phyloP scores from a whole-genome alignment of 1,284 basidiomycete species.

The Sanguinoderma infundibulare region DNA sequence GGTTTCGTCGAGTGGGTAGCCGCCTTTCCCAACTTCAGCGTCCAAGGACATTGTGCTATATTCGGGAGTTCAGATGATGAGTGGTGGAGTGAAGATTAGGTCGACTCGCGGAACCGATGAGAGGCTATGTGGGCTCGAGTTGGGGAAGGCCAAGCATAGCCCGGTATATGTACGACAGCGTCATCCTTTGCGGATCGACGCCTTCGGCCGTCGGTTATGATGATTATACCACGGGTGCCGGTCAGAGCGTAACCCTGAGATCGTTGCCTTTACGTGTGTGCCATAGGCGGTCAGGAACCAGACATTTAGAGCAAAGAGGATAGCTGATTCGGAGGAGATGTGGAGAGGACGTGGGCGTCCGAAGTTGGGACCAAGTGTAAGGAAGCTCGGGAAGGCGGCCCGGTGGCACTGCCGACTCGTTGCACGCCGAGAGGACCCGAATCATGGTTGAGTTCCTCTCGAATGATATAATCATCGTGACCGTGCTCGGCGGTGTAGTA shows the following conservation, averaged over 20 bases:
- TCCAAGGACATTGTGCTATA: background rate
- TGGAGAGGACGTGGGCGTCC: background rate
- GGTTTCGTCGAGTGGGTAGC: slow-evolving; percentile 19
- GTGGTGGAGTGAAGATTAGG: background rate
- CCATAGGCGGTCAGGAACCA: background rate
- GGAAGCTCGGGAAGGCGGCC: background rate
- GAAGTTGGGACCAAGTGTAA: background rate
- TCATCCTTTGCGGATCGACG: background rate
- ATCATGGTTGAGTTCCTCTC: background rate
- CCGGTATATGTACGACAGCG: background rate
- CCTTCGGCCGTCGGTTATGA: background rate
- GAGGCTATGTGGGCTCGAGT: background rate
- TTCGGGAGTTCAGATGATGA: too few species aligned
- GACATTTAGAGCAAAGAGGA: background rate
- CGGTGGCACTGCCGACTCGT: background rate
- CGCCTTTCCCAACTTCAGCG: background rate
- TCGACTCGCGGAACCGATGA: background rate
- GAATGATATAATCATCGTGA: too few species aligned
- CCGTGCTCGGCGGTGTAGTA: too few species aligned
- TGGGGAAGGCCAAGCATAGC: background rate
- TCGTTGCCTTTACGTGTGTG: background rate
- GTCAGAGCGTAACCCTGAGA: background rate
- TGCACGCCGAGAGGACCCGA: background rate
- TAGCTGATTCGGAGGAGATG: background rate
- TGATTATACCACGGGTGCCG: background rate